phyloP scores from a whole-genome alignment of 2,329 filamentous ascomycete species.

The Sphaerostilbella broomeana region DNA sequence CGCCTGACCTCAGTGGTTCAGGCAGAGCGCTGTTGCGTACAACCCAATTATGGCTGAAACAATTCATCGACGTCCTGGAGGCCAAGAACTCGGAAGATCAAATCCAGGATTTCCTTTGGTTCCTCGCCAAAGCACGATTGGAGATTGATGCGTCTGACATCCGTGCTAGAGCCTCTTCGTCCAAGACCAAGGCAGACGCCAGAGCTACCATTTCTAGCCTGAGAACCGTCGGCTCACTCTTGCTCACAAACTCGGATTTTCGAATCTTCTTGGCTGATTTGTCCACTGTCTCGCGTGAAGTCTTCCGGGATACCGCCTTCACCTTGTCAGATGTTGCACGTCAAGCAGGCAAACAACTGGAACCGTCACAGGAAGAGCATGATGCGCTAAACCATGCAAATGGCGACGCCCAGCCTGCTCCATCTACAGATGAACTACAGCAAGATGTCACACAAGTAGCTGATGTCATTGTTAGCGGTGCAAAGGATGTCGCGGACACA shows the following conservation, averaged over 20 bases:
- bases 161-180: slow-evolving; percentile 21
- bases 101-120: slow-evolving; percentile 90
- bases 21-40: slow-evolving; percentile 68
- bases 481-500: slow-evolving; percentile 47
- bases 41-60: slow-evolving; percentile 64
- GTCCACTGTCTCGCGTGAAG: slow-evolving; percentile 69
- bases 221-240: slow-evolving; percentile 73
- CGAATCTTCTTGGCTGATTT: slow-evolving; percentile 78
- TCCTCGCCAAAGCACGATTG: slow-evolving; percentile 65
- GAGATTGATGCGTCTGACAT: slow-evolving; percentile 27
- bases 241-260: slow-evolving; percentile 87
- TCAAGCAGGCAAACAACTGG: slow-evolving; percentile 64
- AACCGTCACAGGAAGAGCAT: slow-evolving; percentile 58
- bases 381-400: slow-evolving; percentile 39
- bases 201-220: slow-evolving; percentile 64
- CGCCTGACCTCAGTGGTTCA: slow-evolving; percentile 62
- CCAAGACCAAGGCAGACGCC: slow-evolving; percentile 28
- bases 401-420: slow-evolving; percentile 36
- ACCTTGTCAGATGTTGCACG: slow-evolving; percentile 70
- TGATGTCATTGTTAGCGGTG: slow-evolving; percentile 46
- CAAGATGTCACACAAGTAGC: slow-evolving; percentile 51
- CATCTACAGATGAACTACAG: slow-evolving; percentile 58
- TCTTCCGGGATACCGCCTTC: slow-evolving; percentile 81
- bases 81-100: slow-evolving; percentile 81
- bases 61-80: slow-evolving; percentile 74